Conservation (phyloP, 192 early-diverging fungal genomes). For the Spizellomyces punctatus region DNA sequence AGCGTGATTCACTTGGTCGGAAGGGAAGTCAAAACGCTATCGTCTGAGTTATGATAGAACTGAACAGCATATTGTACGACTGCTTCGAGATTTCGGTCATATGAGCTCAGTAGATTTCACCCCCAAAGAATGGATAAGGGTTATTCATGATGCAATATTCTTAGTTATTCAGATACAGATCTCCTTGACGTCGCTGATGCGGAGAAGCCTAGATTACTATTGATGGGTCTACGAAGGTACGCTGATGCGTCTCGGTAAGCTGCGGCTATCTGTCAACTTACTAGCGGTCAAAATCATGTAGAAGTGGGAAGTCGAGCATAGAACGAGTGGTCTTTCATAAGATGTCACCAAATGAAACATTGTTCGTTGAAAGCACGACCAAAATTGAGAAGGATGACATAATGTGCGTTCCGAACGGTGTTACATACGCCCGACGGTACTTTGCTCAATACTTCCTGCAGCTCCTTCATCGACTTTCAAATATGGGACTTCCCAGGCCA, state of each 20-base stretch:
- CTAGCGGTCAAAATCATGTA: constrained; percentile 25
- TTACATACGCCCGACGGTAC: no score
- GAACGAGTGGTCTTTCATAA: constrained; percentile 86
- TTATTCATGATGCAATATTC: neutral
- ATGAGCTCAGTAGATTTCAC: no score
- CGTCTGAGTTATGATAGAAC: neutral
- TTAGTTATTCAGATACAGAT: constrained; percentile 10
- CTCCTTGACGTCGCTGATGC: neutral
- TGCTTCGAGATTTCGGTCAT: no score
- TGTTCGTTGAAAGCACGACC: constrained; percentile 80
- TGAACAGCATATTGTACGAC: neutral
- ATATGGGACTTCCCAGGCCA: constrained; percentile 94
- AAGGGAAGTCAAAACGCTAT: neutral
- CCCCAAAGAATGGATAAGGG: no score
- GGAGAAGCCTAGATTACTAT: constrained; percentile 38
- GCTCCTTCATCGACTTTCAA: constrained; percentile 82
- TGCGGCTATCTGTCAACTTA: neutral
- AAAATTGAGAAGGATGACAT: constrained; percentile 73
- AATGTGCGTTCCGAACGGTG: constrained; percentile 42
- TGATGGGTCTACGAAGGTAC: constrained; percentile 49
- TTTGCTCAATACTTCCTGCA: constrained; percentile 19
- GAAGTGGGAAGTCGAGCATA: constrained; percentile 86
- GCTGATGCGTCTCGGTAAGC: neutral
- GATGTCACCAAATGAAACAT: constrained; percentile 83
- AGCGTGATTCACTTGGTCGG: no score